Conservation (phyloP, 2,329 filamentous ascomycete species). For the Cordyceps militaris region DNA sequence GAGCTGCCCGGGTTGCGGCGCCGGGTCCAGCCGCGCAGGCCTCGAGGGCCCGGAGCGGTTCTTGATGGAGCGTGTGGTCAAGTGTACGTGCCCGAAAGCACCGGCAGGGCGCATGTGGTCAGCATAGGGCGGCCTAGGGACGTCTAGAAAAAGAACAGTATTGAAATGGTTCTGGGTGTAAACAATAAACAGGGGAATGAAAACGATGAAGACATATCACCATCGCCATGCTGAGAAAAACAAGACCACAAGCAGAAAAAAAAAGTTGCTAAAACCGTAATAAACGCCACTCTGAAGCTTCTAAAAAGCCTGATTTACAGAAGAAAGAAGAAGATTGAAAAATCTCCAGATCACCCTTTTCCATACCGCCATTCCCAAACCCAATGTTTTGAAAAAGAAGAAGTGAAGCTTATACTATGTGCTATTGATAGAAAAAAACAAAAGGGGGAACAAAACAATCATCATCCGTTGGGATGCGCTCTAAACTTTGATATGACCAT, state of each 20-base stretch:
- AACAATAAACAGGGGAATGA: not conserved
- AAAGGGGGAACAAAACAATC: not conserved
- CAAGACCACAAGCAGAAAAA: conserved; percentile 17
- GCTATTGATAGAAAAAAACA: not conserved
- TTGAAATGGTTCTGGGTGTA: conserved; percentile 1
- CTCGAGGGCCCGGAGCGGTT: not conserved
- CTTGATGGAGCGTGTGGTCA: not conserved
- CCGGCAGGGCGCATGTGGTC: not conserved
- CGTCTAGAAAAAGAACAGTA: conserved; percentile 9
- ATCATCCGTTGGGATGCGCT: not conserved
- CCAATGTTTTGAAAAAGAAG: not conserved
- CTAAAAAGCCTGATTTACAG: not conserved
- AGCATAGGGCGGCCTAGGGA: not conserved
- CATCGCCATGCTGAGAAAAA: conserved; percentile 14
- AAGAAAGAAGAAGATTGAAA: not conserved
- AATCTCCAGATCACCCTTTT: conserved; percentile 7
- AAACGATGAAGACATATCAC: conserved; percentile 2
- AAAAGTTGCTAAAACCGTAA: conserved; percentile 26
- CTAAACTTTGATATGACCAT: not conserved
- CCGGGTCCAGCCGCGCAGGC: not conserved
- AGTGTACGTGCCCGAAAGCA: not conserved
- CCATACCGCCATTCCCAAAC: conserved; percentile 3
- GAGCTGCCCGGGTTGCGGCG: conserved; percentile 1
- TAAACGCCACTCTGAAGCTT: conserved; percentile 17
- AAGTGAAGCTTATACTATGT: not conserved